phyloP scores from a whole-genome alignment of 345 rosid genomes.

The Xanthoceras sorbifolium region DNA sequence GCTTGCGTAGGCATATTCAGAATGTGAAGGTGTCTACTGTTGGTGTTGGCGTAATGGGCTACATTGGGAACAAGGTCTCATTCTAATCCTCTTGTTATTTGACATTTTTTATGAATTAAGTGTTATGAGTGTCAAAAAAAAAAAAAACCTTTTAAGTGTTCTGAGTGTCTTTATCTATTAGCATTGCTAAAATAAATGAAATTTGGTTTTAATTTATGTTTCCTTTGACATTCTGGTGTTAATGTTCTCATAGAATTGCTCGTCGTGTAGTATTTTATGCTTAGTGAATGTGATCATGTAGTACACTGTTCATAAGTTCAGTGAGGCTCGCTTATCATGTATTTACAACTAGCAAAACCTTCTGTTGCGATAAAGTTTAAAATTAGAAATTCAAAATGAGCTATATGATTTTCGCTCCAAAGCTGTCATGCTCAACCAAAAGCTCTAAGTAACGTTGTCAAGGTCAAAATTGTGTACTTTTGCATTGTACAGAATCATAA shows the following conservation, averaged over 20 bases:
- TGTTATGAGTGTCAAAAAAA: neutral
- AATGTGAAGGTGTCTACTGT: conserved; percentile 83
- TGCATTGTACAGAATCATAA: neutral
- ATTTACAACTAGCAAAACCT: neutral
- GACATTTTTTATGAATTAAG: neutral
- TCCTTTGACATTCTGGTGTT: neutral
- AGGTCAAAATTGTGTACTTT: neutral
- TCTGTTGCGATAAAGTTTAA: neutral
- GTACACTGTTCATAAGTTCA: neutral
- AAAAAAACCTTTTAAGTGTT: neutral
- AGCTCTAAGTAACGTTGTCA: neutral
- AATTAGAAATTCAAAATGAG: neutral
- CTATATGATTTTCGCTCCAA: neutral
- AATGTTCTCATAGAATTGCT: neutral
- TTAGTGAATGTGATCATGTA: neutral
- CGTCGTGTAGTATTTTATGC: neutral
- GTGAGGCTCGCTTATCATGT: neutral
- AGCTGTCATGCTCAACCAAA: neutral
- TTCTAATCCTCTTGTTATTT: conserved; percentile 24
- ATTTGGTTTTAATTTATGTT: no score
- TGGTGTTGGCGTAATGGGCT: conserved; percentile 97
- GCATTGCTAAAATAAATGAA: neutral
- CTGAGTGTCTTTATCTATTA: neutral
- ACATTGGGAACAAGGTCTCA: conserved; percentile 91
- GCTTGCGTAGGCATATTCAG: conserved; percentile 83